These are phyloP conservation scores for Akanthomyces uredinophilus DNA, from an alignment of 2,329 filamentous ascomycete species.

Conservation along the genomic window DNA sequence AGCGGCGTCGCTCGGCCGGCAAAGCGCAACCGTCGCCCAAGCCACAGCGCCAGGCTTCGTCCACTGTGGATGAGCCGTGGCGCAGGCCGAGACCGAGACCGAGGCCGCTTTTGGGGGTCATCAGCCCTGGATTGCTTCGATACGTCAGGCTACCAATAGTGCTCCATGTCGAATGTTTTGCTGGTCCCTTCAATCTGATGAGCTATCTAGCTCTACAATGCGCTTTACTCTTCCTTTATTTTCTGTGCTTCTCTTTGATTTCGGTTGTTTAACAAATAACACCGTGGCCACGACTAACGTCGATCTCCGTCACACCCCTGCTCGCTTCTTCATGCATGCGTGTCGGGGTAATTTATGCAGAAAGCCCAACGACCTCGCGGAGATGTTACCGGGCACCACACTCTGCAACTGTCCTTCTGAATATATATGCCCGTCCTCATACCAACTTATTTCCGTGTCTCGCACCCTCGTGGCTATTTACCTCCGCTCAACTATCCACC, in stretches of 20 bases:
- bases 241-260: no score
- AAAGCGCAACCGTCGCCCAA: not conserved
- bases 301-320: no score
- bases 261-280: not conserved
- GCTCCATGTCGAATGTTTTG: not conserved
- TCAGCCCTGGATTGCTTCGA: not conserved
- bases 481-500: not conserved
- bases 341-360: not conserved
- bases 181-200: no score
- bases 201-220: no score
- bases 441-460: not conserved
- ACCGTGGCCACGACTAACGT: no score
- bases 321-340: not conserved
- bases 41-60: not conserved
- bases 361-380: not conserved
- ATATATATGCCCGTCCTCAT: not conserved
- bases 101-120: not conserved
- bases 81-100: not conserved
- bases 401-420: not conserved
- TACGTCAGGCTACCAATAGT: no score
- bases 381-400: not conserved
- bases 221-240: no score
- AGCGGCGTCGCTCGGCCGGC: not conserved
- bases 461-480: not conserved
- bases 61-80: not conserved